These are phyloP conservation scores for Puccinia coronata DNA, from an alignment of 1,284 basidiomycete species.

Conservation along the genomic window DNA sequence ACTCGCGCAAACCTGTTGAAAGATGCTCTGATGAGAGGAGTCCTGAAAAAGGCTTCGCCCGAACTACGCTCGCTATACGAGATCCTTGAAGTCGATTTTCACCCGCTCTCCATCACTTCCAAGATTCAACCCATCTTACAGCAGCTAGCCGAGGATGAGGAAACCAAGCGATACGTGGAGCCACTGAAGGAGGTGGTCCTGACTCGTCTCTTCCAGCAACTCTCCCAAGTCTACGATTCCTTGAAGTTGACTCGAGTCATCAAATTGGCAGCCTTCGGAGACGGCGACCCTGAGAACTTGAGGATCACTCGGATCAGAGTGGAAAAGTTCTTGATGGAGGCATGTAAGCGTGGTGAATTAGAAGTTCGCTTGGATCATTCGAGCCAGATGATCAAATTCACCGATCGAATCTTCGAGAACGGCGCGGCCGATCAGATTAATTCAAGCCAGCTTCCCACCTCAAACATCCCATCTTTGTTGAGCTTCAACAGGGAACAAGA, in stretches of 20 bases:
- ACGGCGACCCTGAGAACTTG: conserved; percentile 68
- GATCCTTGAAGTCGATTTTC: conserved; percentile 90
- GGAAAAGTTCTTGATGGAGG: conserved; percentile 79
- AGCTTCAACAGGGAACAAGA: conserved; percentile 62
- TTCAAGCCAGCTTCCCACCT: conserved; percentile 59
- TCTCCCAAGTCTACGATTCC: conserved; percentile 89
- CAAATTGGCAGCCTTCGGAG: conserved; percentile 65
- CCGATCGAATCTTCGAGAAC: conserved; percentile 59
- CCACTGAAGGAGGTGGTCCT: conserved; percentile 89
- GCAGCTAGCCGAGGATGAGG: conserved; percentile 64
- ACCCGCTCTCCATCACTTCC: conserved; percentile 83
- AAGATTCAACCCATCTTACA: conserved; percentile 80
- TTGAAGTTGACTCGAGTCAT: conserved; percentile 78
- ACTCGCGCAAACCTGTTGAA: conserved; percentile 80
- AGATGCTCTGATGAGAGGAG: conserved; percentile 83
- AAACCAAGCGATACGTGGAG: conserved; percentile 72
- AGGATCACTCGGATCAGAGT: conserved; percentile 57
- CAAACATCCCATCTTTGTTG: conserved; percentile 51
- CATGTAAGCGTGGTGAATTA: conserved; percentile 84
- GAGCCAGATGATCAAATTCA: conserved; percentile 79
- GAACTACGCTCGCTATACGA: conserved; percentile 80
- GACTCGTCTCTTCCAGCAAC: conserved; percentile 87
- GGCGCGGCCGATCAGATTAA: conserved; percentile 34
- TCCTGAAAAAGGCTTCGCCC: conserved; percentile 77
- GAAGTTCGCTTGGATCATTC: conserved; percentile 87